Evolutionary conservation across 768 basidiomycete species (phyloP), one percentile per base, ranked within the genome.

Genomic region (Hygrophorus pudorinus): DNA sequence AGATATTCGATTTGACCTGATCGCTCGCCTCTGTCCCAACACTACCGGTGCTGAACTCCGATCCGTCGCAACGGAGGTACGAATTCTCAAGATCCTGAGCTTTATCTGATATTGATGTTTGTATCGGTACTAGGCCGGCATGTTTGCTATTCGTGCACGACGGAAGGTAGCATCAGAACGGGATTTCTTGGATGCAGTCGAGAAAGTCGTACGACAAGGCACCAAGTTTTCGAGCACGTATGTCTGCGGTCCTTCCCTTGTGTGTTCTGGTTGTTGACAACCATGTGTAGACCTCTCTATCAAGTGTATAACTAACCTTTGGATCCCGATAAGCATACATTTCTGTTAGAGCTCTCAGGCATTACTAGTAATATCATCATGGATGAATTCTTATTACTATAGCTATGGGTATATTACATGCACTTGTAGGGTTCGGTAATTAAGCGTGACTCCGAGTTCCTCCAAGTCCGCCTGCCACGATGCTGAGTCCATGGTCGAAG

Each of bases 11-110:
- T 99, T 92, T 60, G 93, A 97, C 59, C 78, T 99, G 35, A 93
- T 99, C 59, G 93, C 93, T 9, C 81, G 96, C 30, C 65, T 99
- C 47, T 99, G 96, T 61, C 96, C 96, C 16, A 96, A 96, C 62
- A 93, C 96, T 11, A 97, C 96, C 9, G 96, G 96, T 47, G 96
- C 96, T n/a, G 96, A 99, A 64, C 64, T 99, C 47, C 82, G 93
- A 38, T 91, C 89, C 18, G 96, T 99, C 6, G 92, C 93, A 12
- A 99, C 94, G 7, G 94, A 99, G 75, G 87, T 85, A 56, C 31
- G 70, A 24, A 24, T 24, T 24, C 24, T 24, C 24, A 24, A 59
- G 8, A n/a, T 27, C 33, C 34, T 31, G 13, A 27, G 27, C 14
- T 17, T 21, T 29, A 31, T 36, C 18, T 39, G 17, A 18, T 18